Evolutionary conservation across 345 rosid genomes (phyloP).

Genomic region (Citrus australasica): DNA sequence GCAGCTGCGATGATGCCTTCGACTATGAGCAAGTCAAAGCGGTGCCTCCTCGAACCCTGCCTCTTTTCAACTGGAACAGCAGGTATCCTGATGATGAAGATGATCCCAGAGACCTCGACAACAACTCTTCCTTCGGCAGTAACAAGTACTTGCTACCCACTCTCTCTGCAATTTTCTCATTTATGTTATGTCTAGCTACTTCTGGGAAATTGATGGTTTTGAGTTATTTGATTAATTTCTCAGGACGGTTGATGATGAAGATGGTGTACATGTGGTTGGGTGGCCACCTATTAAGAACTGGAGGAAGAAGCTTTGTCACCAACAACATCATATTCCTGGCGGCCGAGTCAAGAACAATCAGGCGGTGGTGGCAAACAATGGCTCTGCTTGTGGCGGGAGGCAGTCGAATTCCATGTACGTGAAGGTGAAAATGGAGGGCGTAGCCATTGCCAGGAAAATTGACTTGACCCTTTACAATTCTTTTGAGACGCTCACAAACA

Average conservation of each 20-base stretch:
- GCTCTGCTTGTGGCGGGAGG: conserved; percentile 9
- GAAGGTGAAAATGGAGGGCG: conserved; percentile 56
- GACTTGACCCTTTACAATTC: conserved; percentile 33
- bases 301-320: conserved; percentile 14
- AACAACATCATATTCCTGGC: not conserved
- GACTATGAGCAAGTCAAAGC: not conserved
- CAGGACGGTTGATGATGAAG: conserved; percentile 19
- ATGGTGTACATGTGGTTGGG: conserved; percentile 19
- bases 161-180: not conserved
- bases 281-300: conserved; percentile 38
- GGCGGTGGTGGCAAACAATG: conserved; percentile 7
- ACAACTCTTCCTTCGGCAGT: conserved; percentile 4
- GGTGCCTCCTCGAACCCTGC: conserved; percentile 30
- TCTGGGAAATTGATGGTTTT: not conserved
- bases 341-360: not conserved
- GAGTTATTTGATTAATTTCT: not conserved
- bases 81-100: conserved; percentile 19
- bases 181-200: not conserved
- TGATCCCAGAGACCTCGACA: conserved; percentile 1
- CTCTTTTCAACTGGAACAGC: conserved; percentile 31
- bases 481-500: conserved; percentile 23
- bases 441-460: conserved; percentile 47
- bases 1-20: conserved; percentile 18
- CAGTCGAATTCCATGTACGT: conserved; percentile 31
- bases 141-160: conserved; percentile 12